Evolutionary conservation across 148 eudicot species (phyloP), one percentile per base, ranked within the genome.

Genomic region (Nepenthes gracilis): DNA sequence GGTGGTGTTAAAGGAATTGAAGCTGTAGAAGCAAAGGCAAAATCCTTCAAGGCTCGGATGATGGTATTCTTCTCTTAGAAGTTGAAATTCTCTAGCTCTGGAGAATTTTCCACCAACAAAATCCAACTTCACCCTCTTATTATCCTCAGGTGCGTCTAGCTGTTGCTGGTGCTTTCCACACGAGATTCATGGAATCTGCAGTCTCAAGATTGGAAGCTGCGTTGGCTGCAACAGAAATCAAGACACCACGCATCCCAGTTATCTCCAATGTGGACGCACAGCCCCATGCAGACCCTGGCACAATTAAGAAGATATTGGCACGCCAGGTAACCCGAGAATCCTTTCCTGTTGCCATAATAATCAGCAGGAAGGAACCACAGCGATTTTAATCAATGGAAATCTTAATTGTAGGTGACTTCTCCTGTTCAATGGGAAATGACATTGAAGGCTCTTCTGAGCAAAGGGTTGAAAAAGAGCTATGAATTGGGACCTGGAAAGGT

Each of bases 381-480:
- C 4, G 6, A 3, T 5, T 49, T 49, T 49, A 49, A 49, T 49
- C 15, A 2, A 2, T 49, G 6, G 23, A 5, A 49, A 6, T 49
- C 15, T 11, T 11, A 6, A 11, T 49, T n/a, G 10, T 49, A 91
- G 97, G 97, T 83, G 69, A 91, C 96, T 9, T 91, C 97, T 64
- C 96, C 96, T 6, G 96, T 91, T 72, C 97, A 91, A 69, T 91
- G 97, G 97, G 97, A 91, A 74, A 83, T 90, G 47, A 91, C 96
- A 13, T 68, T 87, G 75, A 87, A 85, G 73, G 81, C 85, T 50
- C 78, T 91, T 60, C 73, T 91, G 8, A 59, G 65, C 64, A 76
- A 72, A 75, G 97, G 96, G 53, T 67, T 91, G 75, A 77, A 73
- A 49, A 91, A 85, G 79, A 85, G 93, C 81, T 91, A 87, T 36